phyloP scores from a whole-genome alignment of 31 red algal species.

The Odonthalia washingtoniensis region DNA sequence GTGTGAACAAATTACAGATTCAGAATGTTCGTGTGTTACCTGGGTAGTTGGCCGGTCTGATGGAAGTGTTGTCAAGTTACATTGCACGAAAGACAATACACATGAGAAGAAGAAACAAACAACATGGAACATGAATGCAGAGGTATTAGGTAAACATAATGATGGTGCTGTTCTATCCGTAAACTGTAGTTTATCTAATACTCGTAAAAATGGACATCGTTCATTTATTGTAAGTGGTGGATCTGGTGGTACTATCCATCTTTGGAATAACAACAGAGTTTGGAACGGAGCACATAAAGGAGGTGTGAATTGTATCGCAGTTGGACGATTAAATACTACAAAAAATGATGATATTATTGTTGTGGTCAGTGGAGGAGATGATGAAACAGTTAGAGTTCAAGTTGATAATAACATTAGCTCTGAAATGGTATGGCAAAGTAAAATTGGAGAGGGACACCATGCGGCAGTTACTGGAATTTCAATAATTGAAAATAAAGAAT shows the following conservation, averaged over 20 bases:
- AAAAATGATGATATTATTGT: not conserved
- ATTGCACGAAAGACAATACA: too few species aligned
- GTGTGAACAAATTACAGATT: too few species aligned
- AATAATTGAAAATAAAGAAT: not conserved
- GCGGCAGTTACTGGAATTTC: conserved; percentile 39
- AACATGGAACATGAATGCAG: not conserved
- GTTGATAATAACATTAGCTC: not conserved
- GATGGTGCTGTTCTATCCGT: not conserved
- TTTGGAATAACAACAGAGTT: not conserved
- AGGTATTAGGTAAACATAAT: not conserved
- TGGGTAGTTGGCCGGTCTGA: not conserved
- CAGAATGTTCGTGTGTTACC: not conserved
- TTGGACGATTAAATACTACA: not conserved
- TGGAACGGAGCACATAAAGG: conserved; percentile 37
- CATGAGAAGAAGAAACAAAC: not conserved
- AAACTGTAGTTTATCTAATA: not conserved
- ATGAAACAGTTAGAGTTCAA: conserved; percentile 19
- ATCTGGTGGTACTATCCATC: not conserved
- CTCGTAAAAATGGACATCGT: conserved; percentile 5
- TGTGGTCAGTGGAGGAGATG: conserved; percentile 38
- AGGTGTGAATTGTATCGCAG: conserved; percentile 30
- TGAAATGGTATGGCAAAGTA: conserved; percentile 14
- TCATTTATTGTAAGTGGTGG: conserved; percentile 7
- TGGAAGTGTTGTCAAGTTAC: not conserved
- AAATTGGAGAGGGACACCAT: conserved; percentile 1